Base-by-base conservation (phyloP, 345 rosid genomes). In the Corchorus olitorius region DNA sequence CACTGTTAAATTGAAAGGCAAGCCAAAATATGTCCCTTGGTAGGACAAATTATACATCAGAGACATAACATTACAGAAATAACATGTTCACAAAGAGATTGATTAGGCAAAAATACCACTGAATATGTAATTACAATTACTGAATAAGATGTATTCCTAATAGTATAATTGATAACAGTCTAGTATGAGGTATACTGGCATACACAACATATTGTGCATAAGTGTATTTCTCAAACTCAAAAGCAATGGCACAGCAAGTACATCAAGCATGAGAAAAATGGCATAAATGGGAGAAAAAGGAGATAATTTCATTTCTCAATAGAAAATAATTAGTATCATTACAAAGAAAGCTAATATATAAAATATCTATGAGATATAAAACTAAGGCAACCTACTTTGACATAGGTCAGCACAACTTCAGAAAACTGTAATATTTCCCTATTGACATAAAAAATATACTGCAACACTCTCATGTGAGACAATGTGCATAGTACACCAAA, bases 271-370 rank as follows among this genome's bases (percentile, higher is more conserved):
- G 59, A 33, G 73, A 70, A 70, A 10, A 27, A 16, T 50, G 12
- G 34, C 37, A 34, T 34, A 33, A 15, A 27, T 49, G 33, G 13
- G 14, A 52, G 27, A n/a, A 34, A 3, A 53, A 5, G 7, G 53
- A 54, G 15, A 12, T 15, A 17, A 37, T 70, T 33, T 35, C 62
- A 34, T 71, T 71, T 54, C 53, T 46, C 20, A 71, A 34, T 54
- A n/a, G 63, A 34, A 53, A 34, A 53, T 8, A 71, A 71, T 22
- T 81, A 84, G 50, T 84, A 86, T 73, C 85, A 83, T 78, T 72
- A 13, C 49, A 53, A 50, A 77, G 37, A 35, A 52, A 71, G 33
- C 27, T 37, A 72, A 20, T 72, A 56, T 72, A 56, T 20, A 56
- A 50, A 16, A 34, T 63, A 62, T 49, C 8, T 45, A 45, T 13